Base-by-base conservation (phyloP, 2,329 filamentous ascomycete genomes). In the Pezizomycotina sp. region DNA sequence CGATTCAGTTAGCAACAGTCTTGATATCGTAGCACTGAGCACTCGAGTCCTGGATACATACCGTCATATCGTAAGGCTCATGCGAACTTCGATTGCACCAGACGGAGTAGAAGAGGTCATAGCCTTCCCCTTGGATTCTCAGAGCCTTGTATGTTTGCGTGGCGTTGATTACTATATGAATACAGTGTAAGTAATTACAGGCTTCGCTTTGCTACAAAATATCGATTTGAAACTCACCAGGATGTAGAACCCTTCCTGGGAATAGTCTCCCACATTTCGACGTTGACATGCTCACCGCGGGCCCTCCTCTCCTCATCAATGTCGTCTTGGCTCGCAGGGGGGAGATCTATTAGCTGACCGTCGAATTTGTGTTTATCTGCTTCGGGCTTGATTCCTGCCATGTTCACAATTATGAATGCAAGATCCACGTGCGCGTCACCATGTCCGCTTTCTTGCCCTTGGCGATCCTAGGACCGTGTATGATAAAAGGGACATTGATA, bases 1-100 rank as follows among this genome's bases (percentile, higher is more conserved):
- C 24, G 34, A 38, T 5, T 12, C 23, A 8, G 27, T 20, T 31
- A 16, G 26, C 14, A 32, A 16, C 31, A 34, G 20, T 7, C 1
- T 9, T 4, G 9, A 19, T 27, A 21, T 14, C 13, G 22, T 22
- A 6, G 7, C 22, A 24, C 12, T 7, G 12, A 24, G 22, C 8
- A 24, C 12, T 7, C 10, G 14, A 31, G 24, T 12, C 6, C 14
- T 14, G 4, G 13, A 14, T 10, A 49, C 57, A 42, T 52, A 67
- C 69, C 48, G 60, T 65, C 24, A 75, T 49, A 43, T 77, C 64
- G 50, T 77, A 79, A 2, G 76, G 61, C 52, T 79, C 73, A 36
- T 69, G 66, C 49, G 77, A 72, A 33, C 71, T 70, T n/a, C n/a
- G n/a, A 9, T 58, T 74, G 50, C 75, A 79, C 73, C 74, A 79